phyloP scores from a whole-genome alignment of 768 basidiomycete species.

The Amanita phalloides region DNA sequence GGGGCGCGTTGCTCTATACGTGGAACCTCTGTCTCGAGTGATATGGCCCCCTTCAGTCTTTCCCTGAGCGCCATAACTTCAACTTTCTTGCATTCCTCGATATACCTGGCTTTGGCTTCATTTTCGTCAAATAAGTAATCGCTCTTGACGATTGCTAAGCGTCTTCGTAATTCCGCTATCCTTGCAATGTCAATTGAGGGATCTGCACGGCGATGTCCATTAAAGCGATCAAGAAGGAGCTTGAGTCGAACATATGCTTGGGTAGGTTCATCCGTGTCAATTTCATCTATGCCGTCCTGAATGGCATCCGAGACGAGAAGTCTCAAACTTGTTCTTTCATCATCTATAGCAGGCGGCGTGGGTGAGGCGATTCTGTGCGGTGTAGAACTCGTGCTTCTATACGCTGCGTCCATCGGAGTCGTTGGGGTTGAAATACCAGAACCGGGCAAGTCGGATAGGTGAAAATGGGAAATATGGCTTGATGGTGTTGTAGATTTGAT shows the following conservation, averaged over 20 bases:
- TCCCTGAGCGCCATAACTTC: slow-evolving; percentile 34
- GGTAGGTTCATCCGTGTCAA: slow-evolving; percentile 44
- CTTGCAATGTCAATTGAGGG: slow-evolving; percentile 12
- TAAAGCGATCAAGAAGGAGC: slow-evolving; percentile 39
- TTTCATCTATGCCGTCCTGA: not conserved
- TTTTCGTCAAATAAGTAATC: slow-evolving; percentile 65
- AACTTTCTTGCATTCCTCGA: slow-evolving; percentile 38
- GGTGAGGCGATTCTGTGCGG: not conserved
- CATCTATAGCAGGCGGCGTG: not conserved
- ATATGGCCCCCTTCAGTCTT: slow-evolving; percentile 13
- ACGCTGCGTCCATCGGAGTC: not conserved
- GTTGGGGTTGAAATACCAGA: not conserved
- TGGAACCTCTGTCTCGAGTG: not conserved
- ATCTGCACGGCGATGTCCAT: slow-evolving; percentile 18
- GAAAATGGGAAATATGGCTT: not conserved
- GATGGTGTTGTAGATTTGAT: not conserved
- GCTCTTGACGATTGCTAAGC: slow-evolving; percentile 33
- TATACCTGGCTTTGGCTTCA: slow-evolving; percentile 53
- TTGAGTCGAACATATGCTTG: slow-evolving; percentile 53
- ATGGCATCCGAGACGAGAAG: not conserved
- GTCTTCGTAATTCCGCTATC: slow-evolving; percentile 27
- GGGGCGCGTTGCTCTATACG: not conserved
- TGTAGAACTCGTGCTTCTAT: not conserved
- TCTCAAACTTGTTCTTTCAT: not conserved
- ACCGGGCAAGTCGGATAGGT: not conserved